phyloP scores from a whole-genome alignment of 1,139 yeast species.

The Ogataea hybrid region DNA sequence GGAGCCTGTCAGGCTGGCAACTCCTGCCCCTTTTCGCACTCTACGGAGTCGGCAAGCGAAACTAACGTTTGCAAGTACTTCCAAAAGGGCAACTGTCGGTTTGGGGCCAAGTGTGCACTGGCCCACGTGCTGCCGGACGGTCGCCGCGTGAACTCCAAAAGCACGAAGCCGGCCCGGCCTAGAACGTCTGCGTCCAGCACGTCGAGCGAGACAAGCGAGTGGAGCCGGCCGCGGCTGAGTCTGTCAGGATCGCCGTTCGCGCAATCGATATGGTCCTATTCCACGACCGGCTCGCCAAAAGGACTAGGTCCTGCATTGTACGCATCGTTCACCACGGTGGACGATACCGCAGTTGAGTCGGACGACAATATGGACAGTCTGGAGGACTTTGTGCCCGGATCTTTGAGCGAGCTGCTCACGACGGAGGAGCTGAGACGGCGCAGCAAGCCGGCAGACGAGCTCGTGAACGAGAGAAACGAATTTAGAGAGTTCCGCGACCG shows the following conservation, averaged over 20 bases:
- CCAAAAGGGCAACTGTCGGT: slow-evolving; percentile 92
- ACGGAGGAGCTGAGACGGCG: slow-evolving; percentile 67
- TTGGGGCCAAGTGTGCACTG: slow-evolving; percentile 89
- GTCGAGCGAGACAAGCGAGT: slow-evolving; percentile 4
- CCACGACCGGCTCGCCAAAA: slow-evolving; percentile 6
- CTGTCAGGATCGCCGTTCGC: slow-evolving; percentile 20
- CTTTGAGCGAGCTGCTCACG: slow-evolving; percentile 69
- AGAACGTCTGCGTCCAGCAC: slow-evolving; percentile 1
- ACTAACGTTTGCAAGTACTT: slow-evolving; percentile 88
- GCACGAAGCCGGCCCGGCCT: not conserved
- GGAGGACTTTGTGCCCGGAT: slow-evolving; percentile 70
- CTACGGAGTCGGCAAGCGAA: slow-evolving; percentile 58
- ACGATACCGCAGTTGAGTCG: slow-evolving; percentile 23
- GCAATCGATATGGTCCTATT: slow-evolving; percentile 22
- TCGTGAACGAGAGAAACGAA: slow-evolving; percentile 1
- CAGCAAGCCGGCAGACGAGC: slow-evolving; percentile 39
- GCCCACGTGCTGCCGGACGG: slow-evolving; percentile 92
- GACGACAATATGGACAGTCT: slow-evolving; percentile 14
- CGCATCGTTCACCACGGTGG: not conserved
- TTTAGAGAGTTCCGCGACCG: slow-evolving; percentile 13
- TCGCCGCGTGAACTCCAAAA: slow-evolving; percentile 57
- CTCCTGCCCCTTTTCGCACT: slow-evolving; percentile 89
- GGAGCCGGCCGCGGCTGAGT: slow-evolving; percentile 2
- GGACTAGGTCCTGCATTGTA: slow-evolving; percentile 1
- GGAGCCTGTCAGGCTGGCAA: slow-evolving; percentile 94